Evolutionary conservation across 2,329 filamentous ascomycete genomes (phyloP).

Genomic region (Fusarium sp.): DNA sequence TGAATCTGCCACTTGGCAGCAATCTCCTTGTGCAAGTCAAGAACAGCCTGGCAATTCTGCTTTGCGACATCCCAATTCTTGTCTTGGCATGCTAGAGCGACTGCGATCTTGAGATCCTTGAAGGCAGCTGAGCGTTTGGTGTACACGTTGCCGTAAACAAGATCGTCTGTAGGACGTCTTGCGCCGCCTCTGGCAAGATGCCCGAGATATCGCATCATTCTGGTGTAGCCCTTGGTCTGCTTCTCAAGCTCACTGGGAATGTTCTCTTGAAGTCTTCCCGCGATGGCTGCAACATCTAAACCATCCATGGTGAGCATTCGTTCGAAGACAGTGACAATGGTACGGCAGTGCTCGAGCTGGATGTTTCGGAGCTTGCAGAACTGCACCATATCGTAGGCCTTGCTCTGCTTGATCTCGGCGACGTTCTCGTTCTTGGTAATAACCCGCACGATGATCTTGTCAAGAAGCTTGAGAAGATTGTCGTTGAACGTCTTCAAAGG

Average conservation of each 20-base stretch:
- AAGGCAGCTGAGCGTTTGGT: conserved; percentile 18
- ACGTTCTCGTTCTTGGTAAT: conserved; percentile 8
- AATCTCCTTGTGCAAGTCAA: background rate
- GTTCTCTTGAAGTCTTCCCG: background rate
- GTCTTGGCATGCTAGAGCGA: background rate
- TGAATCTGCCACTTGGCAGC: background rate
- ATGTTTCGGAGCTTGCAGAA: conserved; percentile 18
- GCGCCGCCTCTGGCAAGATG: background rate
- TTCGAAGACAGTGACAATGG: background rate
- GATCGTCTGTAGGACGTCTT: background rate
- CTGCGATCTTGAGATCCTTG: conserved; percentile 5
- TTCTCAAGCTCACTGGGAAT: background rate
- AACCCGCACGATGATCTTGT: conserved; percentile 11
- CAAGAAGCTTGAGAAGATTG: conserved; percentile 5
- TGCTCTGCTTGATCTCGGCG: background rate
- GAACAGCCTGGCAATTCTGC: background rate
- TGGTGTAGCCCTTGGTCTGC: background rate
- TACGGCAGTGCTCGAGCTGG: conserved; percentile 14
- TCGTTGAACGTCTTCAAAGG: conserved; percentile 1
- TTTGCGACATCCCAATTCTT: conserved; percentile 7
- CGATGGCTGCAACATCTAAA: background rate
- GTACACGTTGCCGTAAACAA: conserved; percentile 5
- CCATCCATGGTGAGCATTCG: background rate
- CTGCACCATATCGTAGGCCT: background rate
- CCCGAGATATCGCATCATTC: background rate